These are phyloP conservation scores for Globisporangium spinosum DNA, from an alignment of 352 stramenopile genomes.

Conservation along the genomic window DNA sequence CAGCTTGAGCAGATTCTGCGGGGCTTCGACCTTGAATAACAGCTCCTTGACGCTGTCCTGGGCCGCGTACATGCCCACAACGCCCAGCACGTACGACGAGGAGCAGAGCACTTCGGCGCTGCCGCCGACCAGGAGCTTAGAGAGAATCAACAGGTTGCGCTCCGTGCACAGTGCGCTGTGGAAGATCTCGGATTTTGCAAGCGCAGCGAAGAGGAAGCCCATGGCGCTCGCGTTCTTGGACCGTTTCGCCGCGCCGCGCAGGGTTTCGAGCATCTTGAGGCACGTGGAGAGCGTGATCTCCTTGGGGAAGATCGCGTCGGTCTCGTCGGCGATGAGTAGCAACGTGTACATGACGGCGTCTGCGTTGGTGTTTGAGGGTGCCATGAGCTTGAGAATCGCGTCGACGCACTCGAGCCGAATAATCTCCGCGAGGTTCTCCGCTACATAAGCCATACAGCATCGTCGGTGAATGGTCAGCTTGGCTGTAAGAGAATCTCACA, in stretches of 20 bases:
- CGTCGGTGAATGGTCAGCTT: not conserved
- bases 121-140: conserved; percentile 59
- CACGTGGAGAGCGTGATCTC: conserved; percentile 34
- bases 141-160: conserved; percentile 57
- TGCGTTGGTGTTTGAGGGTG: conserved; percentile 35
- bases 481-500: not conserved
- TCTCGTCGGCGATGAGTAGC: conserved; percentile 55
- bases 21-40: conserved; percentile 46
- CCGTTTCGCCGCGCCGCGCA: conserved; percentile 60
- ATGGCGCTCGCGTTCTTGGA: conserved; percentile 48
- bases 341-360: conserved; percentile 53
- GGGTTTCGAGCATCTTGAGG: conserved; percentile 51
- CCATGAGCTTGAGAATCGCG: conserved; percentile 45
- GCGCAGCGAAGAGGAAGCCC: conserved; percentile 55
- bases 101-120: conserved; percentile 47
- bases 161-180: conserved; percentile 42
- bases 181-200: conserved; percentile 49
- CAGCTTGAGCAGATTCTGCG: conserved; percentile 49
- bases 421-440: conserved; percentile 53
- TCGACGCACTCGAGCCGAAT: conserved; percentile 51
- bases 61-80: conserved; percentile 32
- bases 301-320: conserved; percentile 46
- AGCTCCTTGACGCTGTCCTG: conserved; percentile 37
- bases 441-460: conserved; percentile 18
- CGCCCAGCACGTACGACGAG: conserved; percentile 48